Evolutionary conservation across 805 yeast genomes (phyloP).

Genomic region (Kodamaea nitidulidarum): DNA sequence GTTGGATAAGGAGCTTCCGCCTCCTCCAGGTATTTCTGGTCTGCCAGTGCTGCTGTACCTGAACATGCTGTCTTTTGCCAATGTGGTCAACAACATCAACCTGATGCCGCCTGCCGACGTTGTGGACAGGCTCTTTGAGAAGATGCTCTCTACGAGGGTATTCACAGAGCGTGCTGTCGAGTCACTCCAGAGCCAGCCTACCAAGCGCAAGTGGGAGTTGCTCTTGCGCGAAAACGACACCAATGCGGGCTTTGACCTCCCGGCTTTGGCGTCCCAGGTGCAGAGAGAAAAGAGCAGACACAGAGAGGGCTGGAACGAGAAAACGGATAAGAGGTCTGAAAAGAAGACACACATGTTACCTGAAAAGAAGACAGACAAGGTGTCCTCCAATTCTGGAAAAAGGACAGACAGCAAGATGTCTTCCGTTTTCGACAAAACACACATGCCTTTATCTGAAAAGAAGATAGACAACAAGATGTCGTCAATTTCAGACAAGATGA

Average conservation of each 20-base stretch:
- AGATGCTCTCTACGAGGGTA: constrained; percentile 33
- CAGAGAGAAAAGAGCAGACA: not conserved
- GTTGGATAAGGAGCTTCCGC: constrained; percentile 2
- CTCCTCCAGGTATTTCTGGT: not conserved
- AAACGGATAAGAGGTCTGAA: no score
- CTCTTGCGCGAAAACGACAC: constrained; percentile 38
- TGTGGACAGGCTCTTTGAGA: constrained; percentile 39
- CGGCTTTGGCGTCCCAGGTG: constrained; percentile 16
- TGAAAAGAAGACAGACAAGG: no score
- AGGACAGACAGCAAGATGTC: no score
- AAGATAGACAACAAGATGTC: no score
- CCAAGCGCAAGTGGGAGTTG: constrained; percentile 42
- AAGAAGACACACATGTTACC: no score
- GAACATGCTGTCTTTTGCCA: constrained; percentile 23
- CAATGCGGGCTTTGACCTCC: constrained; percentile 34
- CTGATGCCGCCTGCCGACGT: constrained; percentile 33
- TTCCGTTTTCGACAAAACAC: no score
- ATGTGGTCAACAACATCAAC: constrained; percentile 28
- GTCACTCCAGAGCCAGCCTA: constrained; percentile 29
- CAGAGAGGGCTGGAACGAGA: no score
- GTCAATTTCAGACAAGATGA: no score
- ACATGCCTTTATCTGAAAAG: no score
- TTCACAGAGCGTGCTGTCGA: constrained; percentile 34
- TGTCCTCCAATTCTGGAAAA: no score
- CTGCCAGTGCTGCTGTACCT: not conserved